Evolutionary conservation across 139 green algal genomes (phyloP).

Genomic region (Coelastrella sp.): DNA sequence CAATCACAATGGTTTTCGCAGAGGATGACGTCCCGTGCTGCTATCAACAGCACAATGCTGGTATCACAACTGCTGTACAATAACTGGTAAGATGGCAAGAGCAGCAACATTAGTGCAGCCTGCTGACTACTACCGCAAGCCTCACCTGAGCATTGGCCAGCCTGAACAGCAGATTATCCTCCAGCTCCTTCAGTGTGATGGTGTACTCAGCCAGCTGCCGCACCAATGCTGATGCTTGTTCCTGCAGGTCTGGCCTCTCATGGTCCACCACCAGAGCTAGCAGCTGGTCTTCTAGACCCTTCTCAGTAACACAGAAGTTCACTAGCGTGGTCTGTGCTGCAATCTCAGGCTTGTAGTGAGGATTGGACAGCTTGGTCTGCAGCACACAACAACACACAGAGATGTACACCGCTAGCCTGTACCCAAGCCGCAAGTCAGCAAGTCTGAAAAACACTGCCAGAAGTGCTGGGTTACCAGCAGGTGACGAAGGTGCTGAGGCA

Average conservation of each 20-base stretch:
- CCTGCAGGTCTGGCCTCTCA: slow-evolving; percentile 85
- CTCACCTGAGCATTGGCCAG: slow-evolving; percentile 80
- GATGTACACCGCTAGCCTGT: no score
- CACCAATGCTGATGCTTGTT: slow-evolving; percentile 73
- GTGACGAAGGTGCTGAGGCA: no score
- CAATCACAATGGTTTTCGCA: no score
- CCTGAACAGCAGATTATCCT: slow-evolving; percentile 89
- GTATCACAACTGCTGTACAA: no score
- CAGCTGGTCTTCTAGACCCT: slow-evolving; percentile 94
- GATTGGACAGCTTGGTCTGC: slow-evolving; percentile 92
- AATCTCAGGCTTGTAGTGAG: slow-evolving; percentile 94
- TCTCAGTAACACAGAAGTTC: slow-evolving; percentile 94
- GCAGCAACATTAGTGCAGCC: no score
- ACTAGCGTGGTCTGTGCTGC: slow-evolving; percentile 90
- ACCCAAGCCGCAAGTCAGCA: no score
- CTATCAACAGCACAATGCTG: no score
- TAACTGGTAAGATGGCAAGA: no score
- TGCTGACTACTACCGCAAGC: no score
- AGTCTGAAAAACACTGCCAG: no score
- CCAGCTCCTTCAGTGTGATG: slow-evolving; percentile 88
- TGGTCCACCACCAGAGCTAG: slow-evolving; percentile 90
- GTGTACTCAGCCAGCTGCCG: slow-evolving; percentile 88
- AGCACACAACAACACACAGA: slow-evolving; percentile 53
- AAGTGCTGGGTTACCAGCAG: no score
- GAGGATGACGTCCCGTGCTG: no score